Percentiles rank a stretch among this genome's conserved stretches.
These are phyloP conservation scores for Ciborinia camelliae DNA, from an alignment of 2,329 filamentous ascomycete genomes.

Conservation along the genomic window DNA sequence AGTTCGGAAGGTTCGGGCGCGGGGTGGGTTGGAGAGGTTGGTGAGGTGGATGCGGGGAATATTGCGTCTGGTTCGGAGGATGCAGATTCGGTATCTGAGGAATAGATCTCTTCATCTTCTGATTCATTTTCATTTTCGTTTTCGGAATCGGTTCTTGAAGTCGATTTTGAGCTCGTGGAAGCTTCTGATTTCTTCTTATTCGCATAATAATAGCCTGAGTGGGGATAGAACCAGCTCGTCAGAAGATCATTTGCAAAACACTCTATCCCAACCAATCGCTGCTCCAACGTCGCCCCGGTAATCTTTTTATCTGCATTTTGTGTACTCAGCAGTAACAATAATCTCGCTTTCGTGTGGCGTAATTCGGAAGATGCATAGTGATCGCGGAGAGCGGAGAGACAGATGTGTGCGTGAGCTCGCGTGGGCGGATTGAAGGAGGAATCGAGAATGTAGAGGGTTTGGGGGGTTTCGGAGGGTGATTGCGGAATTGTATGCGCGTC, in stretches of 20 bases:
- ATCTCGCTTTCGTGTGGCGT: slow-evolving; percentile 34
- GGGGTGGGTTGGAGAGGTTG: not conserved
- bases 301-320: slow-evolving; percentile 65
- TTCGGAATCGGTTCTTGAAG: not conserved
- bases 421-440: slow-evolving; percentile 69
- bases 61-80: too few species aligned
- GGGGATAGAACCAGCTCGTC: slow-evolving; percentile 36
- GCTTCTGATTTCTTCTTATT: slow-evolving; percentile 13
- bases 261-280: slow-evolving; percentile 69
- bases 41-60: slow-evolving; percentile 16
- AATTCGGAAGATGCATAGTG: slow-evolving; percentile 26
- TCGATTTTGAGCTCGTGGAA: not conserved
- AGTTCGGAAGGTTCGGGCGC: too few species aligned
- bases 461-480: slow-evolving; percentile 25
- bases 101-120: not conserved
- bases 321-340: slow-evolving; percentile 58
- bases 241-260: slow-evolving; percentile 57
- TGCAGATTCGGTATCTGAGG: not conserved
- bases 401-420: slow-evolving; percentile 57
- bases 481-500: not conserved
- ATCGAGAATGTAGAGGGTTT: slow-evolving; percentile 56
- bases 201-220: not conserved
- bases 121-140: not conserved
- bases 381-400: slow-evolving; percentile 43
- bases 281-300: slow-evolving; percentile 63